phyloP scores from a whole-genome alignment of 208 protist species.

The Acanthamoeba healyi region DNA sequence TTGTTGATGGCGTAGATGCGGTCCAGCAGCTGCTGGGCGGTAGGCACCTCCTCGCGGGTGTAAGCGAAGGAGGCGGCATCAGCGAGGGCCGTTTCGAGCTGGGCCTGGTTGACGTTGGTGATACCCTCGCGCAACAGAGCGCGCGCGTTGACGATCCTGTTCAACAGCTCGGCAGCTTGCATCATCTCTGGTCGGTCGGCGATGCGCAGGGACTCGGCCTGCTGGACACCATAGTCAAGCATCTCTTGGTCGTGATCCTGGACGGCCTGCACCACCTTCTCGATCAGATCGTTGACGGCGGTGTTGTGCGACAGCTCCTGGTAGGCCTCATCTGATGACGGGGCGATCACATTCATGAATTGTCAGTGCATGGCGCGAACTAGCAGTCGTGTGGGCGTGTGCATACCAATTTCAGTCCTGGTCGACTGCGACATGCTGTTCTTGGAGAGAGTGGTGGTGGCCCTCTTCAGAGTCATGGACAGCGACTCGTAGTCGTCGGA shows the following conservation, averaged over 20 bases:
- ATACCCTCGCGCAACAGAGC: slow-evolving; percentile 1
- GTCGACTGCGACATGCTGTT: background rate
- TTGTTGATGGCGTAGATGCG: background rate
- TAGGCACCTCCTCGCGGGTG: slow-evolving; percentile 29
- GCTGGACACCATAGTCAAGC: slow-evolving; percentile 9
- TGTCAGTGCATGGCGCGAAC: too few relatives aligned
- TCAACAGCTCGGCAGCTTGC: background rate
- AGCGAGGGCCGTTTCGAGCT: background rate
- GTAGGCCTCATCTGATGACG: slow-evolving; percentile 34
- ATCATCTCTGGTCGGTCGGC: background rate
- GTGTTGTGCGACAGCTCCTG: slow-evolving; percentile 30
- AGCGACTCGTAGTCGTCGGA: slow-evolving; percentile 50
- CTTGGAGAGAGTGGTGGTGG: slow-evolving; percentile 34
- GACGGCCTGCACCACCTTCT: background rate
- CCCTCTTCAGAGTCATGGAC: background rate
- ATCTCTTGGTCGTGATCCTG: background rate
- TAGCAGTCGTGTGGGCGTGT: background rate
- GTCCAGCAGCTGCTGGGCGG: slow-evolving; percentile 28
- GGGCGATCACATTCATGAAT: too few relatives aligned
- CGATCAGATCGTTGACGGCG: background rate
- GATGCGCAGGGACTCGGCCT: background rate
- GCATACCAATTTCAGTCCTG: slow-evolving; percentile 1
- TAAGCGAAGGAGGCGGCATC: slow-evolving; percentile 42
- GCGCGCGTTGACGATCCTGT: slow-evolving; percentile 45
- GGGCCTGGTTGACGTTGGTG: background rate